Conservation (phyloP, 192 early-diverging fungal species). For the Entomortierella chlamydospora region DNA sequence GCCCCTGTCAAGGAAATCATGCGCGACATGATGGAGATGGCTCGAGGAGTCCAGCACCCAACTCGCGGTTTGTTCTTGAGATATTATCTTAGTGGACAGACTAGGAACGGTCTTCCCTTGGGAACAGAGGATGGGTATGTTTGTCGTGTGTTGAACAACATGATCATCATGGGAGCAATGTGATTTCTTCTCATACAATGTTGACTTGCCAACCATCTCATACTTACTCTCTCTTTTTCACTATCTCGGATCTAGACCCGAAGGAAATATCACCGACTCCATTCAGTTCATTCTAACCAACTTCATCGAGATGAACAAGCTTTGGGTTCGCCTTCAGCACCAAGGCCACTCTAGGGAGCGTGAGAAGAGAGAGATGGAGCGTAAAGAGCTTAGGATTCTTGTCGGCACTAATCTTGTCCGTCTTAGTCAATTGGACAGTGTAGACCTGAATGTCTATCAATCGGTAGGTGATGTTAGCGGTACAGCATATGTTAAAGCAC, state of each 20-base stretch:
- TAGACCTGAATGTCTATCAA: conserved; percentile 87
- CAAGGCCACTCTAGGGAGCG: conserved; percentile 95
- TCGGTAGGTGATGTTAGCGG: conserved; percentile 55
- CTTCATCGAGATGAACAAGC: conserved; percentile 99
- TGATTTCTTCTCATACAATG: conserved; percentile 2
- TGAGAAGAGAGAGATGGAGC: conserved; percentile 95
- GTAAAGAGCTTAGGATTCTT: conserved; percentile 92
- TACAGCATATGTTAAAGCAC: too few species aligned
- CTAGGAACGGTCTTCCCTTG: conserved; percentile 93
- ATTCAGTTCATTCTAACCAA: conserved; percentile 97
- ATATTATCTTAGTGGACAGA: conserved; percentile 95
- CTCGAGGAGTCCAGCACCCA: conserved; percentile 98
- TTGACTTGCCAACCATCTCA: background rate
- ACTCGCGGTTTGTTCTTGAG: conserved; percentile 97
- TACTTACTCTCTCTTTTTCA: background rate
- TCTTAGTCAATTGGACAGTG: conserved; percentile 90
- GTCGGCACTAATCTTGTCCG: conserved; percentile 98
- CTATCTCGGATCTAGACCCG: conserved; percentile 60
- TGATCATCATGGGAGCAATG: background rate
- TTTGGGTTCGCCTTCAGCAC: conserved; percentile 99
- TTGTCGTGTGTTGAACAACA: background rate
- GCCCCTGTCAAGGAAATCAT: conserved; percentile 96
- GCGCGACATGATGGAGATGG: conserved; percentile 99
- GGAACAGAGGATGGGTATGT: conserved; percentile 67
- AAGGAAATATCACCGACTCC: conserved; percentile 91